Conservation (phyloP, 768 basidiomycete genomes). For the Xerocomellus chrysenteron region DNA sequence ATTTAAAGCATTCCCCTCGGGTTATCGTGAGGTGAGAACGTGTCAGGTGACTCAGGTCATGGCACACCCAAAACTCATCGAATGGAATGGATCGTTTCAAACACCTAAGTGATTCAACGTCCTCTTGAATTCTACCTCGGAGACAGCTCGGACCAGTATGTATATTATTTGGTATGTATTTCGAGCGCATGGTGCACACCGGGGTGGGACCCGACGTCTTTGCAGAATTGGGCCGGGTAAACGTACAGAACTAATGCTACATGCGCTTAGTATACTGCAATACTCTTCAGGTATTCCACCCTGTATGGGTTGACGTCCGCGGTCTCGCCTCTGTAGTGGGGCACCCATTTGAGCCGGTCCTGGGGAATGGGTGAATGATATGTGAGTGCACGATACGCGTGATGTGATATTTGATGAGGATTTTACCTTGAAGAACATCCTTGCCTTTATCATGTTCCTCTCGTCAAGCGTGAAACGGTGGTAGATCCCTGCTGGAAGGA, state of each 20-base stretch:
- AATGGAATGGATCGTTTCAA: too few relatives aligned
- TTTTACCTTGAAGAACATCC: slow-evolving; percentile 80
- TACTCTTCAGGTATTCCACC: slow-evolving; percentile 53
- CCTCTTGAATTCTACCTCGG: too few relatives aligned
- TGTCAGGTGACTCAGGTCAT: too few relatives aligned
- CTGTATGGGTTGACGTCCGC: slow-evolving; percentile 69
- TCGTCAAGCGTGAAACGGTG: slow-evolving; percentile 92
- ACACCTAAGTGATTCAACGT: too few relatives aligned
- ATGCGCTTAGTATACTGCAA: slow-evolving; percentile 35
- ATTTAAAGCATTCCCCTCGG: too few relatives aligned
- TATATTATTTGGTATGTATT: too few relatives aligned
- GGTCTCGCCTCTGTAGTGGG: slow-evolving; percentile 59
- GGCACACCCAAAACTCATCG: too few relatives aligned
- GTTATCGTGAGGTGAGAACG: too few relatives aligned
- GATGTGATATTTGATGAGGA: not conserved
- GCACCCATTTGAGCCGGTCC: slow-evolving; percentile 92
- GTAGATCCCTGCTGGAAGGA: slow-evolving; percentile 88
- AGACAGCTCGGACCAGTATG: too few relatives aligned
- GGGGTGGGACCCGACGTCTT: too few relatives aligned
- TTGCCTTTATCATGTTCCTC: slow-evolving; percentile 65
- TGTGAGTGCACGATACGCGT: not conserved
- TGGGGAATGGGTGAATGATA: slow-evolving; percentile 32
- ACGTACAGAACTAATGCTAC: not conserved
- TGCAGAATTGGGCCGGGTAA: not conserved
- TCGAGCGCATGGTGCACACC: too few relatives aligned